Percentiles rank a stretch among this genome's conserved stretches.
These are phyloP conservation scores for Coemansia sp. DNA, from an alignment of 192 early-diverging fungal species.

Conservation along the genomic window DNA sequence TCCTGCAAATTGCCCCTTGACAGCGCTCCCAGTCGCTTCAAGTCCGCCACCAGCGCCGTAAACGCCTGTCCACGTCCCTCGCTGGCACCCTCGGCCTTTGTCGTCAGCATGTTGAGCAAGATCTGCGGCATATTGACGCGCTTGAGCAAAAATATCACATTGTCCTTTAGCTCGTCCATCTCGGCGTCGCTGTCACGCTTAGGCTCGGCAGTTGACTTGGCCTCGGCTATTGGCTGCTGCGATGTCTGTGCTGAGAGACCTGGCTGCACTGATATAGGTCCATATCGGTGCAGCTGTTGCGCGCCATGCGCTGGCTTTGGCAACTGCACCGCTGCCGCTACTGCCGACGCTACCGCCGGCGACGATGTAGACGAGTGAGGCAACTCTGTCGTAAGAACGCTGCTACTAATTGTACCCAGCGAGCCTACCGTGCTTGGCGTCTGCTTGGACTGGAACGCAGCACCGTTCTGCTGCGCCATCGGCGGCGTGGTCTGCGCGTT, in stretches of 20 bases:
- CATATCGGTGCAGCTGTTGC: conserved; percentile 9
- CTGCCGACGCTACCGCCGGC: not conserved
- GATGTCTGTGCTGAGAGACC: not conserved
- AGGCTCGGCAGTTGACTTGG: not conserved
- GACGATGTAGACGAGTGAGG: not conserved
- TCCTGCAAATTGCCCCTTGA: conserved; percentile 40
- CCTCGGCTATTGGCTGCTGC: not conserved
- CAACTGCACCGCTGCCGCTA: not conserved
- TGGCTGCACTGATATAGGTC: not conserved
- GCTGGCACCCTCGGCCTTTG: conserved; percentile 1
- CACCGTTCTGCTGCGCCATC: not conserved
- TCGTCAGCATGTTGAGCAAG: conserved; percentile 22
- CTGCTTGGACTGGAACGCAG: not conserved
- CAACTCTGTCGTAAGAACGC: not conserved
- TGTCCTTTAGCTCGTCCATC: conserved; percentile 34
- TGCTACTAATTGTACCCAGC: not conserved
- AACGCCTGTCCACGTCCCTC: conserved; percentile 5
- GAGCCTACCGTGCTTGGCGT: not conserved
- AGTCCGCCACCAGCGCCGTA: conserved; percentile 21
- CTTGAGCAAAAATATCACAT: conserved; percentile 37
- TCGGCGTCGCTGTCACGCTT: conserved; percentile 2
- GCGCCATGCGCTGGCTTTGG: conserved; percentile 11
- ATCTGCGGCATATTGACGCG: conserved; percentile 36
- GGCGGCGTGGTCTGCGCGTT: not conserved
- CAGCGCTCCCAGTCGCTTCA: conserved; percentile 29